Conservation (phyloP, 441 rosid genomes). For the Erodium trifolium region DNA sequence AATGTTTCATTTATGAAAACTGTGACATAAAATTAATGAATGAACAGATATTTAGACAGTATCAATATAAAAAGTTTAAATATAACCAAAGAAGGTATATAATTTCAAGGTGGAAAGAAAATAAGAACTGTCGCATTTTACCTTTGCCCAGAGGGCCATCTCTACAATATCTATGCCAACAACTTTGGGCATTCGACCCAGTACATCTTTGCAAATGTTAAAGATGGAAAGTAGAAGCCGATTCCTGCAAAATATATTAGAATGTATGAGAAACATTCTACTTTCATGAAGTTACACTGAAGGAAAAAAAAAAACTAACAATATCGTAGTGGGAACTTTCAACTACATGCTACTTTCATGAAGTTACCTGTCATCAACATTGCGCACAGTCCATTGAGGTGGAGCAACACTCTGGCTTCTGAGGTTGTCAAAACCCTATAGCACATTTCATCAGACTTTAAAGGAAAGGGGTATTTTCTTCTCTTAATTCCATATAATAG, state of each 20-base stretch:
- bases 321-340: constrained; percentile 7
- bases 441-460: constrained; percentile 28
- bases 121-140: constrained; percentile 21
- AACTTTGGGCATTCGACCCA: constrained; percentile 87
- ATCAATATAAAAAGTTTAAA: background rate
- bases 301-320: constrained; percentile 7
- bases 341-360: background rate
- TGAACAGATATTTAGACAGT: background rate
- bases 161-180: constrained; percentile 97
- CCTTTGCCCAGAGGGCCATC: constrained; percentile 99
- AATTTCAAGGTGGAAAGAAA: background rate
- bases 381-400: constrained; percentile 99
- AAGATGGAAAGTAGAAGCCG: constrained; percentile 75
- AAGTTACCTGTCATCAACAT: constrained; percentile 79
- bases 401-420: constrained; percentile 95
- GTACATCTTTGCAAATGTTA: constrained; percentile 78
- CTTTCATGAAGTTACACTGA: background rate
- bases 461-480: constrained; percentile 13
- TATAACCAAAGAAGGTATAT: background rate
- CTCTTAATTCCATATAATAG: constrained; percentile 9
- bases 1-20: background rate
- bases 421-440: constrained; percentile 96
- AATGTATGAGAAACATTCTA: background rate
- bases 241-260: constrained; percentile 45
- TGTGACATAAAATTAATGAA: background rate